These are phyloP conservation scores for Bocquillonia castaneifolia DNA, from an alignment of 441 rosid species.

Conservation along the genomic window DNA sequence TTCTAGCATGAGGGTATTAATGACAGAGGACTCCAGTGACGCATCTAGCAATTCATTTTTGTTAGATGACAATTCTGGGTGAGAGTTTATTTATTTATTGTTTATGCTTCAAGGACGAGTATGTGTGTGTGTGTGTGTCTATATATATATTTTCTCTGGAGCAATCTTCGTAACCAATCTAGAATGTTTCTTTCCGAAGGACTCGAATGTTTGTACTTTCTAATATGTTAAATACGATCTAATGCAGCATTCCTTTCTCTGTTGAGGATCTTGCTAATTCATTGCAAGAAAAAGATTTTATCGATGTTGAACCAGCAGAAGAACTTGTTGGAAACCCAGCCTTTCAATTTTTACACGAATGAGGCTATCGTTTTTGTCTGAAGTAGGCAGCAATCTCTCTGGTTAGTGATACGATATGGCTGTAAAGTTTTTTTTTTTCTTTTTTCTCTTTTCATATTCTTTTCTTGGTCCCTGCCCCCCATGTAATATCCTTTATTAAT, in stretches of 20 bases:
- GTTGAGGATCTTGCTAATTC: conserved; percentile 78
- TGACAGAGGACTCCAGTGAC: conserved; percentile 91
- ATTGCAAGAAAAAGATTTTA: conserved; percentile 81
- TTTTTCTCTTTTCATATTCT: conserved; percentile 7
- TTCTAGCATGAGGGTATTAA: conserved; percentile 87
- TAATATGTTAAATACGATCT: neutral
- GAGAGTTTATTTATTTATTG: conserved; percentile 22
- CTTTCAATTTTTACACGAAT: conserved; percentile 78
- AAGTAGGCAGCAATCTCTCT: conserved; percentile 28
- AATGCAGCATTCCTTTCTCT: conserved; percentile 86
- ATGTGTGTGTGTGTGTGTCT: no score
- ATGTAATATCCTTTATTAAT: conserved; percentile 36
- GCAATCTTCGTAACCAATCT: neutral
- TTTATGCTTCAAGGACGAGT: neutral
- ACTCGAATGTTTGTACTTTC: no score
- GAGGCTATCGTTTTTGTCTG: conserved; percentile 27
- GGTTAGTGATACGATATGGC: conserved; percentile 19
- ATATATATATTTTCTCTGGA: no score
- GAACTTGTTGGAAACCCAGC: conserved; percentile 79
- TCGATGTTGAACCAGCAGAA: conserved; percentile 81
- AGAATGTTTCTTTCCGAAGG: neutral
- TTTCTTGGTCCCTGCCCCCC: conserved; percentile 25
- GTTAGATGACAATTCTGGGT: conserved; percentile 97
- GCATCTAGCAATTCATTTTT: conserved; percentile 84
- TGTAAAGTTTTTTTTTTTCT: conserved; percentile 35